These are phyloP conservation scores for Biscogniauxia sp. DNA, from an alignment of 2,329 filamentous ascomycete species.

Conservation along the genomic window DNA sequence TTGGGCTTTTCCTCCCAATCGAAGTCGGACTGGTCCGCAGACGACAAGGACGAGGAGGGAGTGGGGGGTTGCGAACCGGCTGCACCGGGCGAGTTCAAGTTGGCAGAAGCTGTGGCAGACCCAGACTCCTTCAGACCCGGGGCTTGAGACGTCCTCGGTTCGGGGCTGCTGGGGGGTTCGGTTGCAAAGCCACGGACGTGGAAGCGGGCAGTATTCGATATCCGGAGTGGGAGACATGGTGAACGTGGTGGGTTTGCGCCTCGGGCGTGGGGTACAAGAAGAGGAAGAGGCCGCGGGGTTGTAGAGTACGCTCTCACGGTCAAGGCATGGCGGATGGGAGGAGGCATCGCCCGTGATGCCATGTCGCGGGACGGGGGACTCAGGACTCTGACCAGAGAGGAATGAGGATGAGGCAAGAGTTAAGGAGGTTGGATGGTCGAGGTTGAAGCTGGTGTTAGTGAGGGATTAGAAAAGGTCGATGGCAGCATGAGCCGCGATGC, in stretches of 20 bases:
- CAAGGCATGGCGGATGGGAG: neutral
- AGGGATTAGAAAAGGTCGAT: constrained; percentile 3
- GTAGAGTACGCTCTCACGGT: neutral
- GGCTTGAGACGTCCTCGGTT: constrained; percentile 14
- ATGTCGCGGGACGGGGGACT: neutral
- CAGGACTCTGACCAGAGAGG: neutral
- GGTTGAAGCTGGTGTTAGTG: constrained; percentile 11
- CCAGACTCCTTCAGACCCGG: constrained; percentile 24
- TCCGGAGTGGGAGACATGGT: constrained; percentile 1
- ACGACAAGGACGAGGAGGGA: constrained; percentile 20
- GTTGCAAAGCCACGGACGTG: constrained; percentile 20
- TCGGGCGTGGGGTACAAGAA: neutral
- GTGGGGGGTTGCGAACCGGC: constrained; percentile 21
- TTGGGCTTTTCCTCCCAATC: constrained; percentile 78
- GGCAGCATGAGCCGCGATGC: constrained; percentile 28
- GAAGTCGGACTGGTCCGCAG: constrained; percentile 20
- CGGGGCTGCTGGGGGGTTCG: constrained; percentile 14
- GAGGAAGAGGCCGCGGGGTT: neutral
- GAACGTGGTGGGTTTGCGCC: neutral
- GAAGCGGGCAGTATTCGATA: constrained; percentile 1
- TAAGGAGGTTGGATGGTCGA: constrained; percentile 4
- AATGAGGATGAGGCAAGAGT: neutral
- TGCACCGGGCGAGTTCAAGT: constrained; percentile 20
- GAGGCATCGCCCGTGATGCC: neutral
- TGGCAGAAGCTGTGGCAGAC: constrained; percentile 23